Evolutionary conservation across 805 yeast genomes (phyloP), one percentile per base, ranked within the genome.

Genomic region (Monosporozyma siamensis): DNA sequence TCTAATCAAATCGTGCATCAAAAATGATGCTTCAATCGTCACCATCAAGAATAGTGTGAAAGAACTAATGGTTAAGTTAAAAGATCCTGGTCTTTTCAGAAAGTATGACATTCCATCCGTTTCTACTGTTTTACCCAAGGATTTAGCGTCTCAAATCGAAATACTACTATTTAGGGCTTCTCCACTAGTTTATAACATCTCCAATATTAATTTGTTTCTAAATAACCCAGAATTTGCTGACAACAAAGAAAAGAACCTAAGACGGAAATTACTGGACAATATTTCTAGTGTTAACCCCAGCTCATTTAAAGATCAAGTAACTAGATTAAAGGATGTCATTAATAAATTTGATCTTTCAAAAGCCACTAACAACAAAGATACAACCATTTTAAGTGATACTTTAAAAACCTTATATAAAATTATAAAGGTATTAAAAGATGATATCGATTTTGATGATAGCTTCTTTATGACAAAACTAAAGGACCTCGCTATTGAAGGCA

Each of bases 391-490:
- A 12, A 50, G 49, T 18, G 71, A 71, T 30, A 71, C 76, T 3
- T 59, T 86, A 49, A 78, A 71, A 51, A 77, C 89, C 0, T 59
- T 82, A 2, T 77, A 70, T 52, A 80, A 79, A 48, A 76, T 80
- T 43, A 67, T 75, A 23, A 69, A 70, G 41, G 71, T 71, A 35
- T 69, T 72, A 44, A 71, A 74, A 1, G 74, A 73, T 3, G 62
- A 67, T 25, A 61, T 75, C 15, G 72, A 77, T 3, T 59, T 63
- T n/a, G 67, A 68, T 18, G 67, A 64, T 8, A 53, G 52, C 1
- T 44, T 49, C 3, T 76, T 80, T 47, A 49, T 65, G 12, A 70
- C 71, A 7, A 61, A 65, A 11, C 57, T 86, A 38, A 63, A 67
- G 35, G 56, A 61, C 2, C 61, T 80, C 22, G 74, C 82, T 0